Base-by-base conservation (phyloP, 2,329 filamentous ascomycete species). In the Fusarium piperis region DNA sequence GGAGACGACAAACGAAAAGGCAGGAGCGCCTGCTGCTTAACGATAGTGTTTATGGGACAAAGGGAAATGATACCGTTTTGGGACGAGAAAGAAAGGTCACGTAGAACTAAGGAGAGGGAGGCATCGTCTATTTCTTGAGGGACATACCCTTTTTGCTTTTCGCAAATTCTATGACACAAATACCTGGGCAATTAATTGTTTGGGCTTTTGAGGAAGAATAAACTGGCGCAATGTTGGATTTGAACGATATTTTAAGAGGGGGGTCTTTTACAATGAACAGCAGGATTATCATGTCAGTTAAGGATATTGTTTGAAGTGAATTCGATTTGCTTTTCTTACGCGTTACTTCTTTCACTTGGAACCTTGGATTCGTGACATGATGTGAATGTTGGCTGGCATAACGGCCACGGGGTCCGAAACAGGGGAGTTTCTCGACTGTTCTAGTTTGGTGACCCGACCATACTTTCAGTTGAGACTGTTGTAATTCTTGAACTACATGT, bases 1-100 rank as follows among this genome's bases (percentile, higher is more conserved):
- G 68, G 82, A 86, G 68, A 81, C 83, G 20, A 70, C 72, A 6
- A 74, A 74, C 61, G 68, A 72, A 23, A 73, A 71, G 16, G 61
- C 67, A 33, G 62, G 64, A 39, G 53, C 62, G 10, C 44, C 64
- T 41, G 63, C 39, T 18, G 65, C 46, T 28, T 65, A 52, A 60
- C 74, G 32, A 70, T 48, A 18, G 62, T 30, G 28, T 20, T 20
- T 51, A 41, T 48, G 35, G 48, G 39, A 15, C 46, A 64, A 44
- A 59, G 13, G 55, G 28, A 28, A 39, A 28, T 41, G 33, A 48
- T 23, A 60, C 52, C 59, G 32, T 52, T 35, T 48, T 46, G 53
- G 63, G 32, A 65, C 51, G 51, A 44, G 35, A 52, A 41, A 53
- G 53, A 52, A 26, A 28, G 51, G 52, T 12, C 52, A 62, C 57